These are phyloP conservation scores for Myxozyma lipomycoides DNA, from an alignment of 805 yeast genomes.

Conservation along the genomic window DNA sequence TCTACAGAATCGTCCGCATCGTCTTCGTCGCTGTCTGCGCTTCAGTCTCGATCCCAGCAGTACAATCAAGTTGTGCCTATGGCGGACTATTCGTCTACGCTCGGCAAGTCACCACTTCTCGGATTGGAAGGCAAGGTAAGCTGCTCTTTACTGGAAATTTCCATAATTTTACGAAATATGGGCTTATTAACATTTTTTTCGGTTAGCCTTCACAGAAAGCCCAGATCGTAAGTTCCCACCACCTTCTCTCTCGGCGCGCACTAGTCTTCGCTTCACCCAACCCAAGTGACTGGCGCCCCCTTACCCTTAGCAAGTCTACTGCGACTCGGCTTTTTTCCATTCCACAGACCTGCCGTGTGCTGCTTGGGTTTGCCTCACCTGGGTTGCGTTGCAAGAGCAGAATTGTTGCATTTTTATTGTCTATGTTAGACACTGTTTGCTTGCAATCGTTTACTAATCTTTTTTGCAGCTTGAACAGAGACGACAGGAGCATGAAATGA, in stretches of 20 bases:
- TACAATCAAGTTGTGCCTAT: too few species aligned
- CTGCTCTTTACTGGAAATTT: background rate
- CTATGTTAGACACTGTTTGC: too few species aligned
- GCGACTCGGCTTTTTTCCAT: too few species aligned
- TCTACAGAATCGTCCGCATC: too few species aligned
- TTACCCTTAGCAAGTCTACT: background rate
- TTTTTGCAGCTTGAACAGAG: conserved; percentile 27
- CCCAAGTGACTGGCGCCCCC: background rate
- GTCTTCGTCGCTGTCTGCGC: too few species aligned
- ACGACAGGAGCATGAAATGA: conserved; percentile 31
- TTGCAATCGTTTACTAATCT: conserved; percentile 1
- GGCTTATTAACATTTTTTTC: background rate
- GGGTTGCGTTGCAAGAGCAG: too few species aligned
- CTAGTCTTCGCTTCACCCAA: too few species aligned
- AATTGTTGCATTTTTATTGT: background rate
- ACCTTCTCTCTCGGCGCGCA: background rate
- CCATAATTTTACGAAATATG: background rate
- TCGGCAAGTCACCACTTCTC: conserved; percentile 12
- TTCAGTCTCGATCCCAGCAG: too few species aligned
- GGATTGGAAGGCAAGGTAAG: conserved; percentile 20
- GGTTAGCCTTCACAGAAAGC: background rate
- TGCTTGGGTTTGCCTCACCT: too few species aligned
- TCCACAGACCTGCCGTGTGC: too few species aligned
- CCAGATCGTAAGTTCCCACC: background rate
- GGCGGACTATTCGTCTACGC: conserved; percentile 11